Percentiles rank a stretch among this genome's conserved stretches.
phyloP scores from a whole-genome alignment of 305 asterid species.

The Fraxinus platypoda region DNA sequence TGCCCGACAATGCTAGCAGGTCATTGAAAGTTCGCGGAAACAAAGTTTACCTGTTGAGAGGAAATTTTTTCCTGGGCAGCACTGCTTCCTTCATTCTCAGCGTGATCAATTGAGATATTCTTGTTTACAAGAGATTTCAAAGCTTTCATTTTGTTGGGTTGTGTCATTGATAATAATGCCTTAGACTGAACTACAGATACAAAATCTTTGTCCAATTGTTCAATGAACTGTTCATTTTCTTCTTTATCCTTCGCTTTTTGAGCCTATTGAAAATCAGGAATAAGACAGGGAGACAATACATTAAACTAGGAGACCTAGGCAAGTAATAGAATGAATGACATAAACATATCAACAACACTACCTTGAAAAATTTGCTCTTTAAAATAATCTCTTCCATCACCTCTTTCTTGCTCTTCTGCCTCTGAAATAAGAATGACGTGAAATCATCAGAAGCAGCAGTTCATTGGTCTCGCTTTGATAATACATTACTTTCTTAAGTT shows the following conservation, averaged over 20 bases:
- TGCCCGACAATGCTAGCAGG: background rate
- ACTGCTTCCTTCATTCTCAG: conserved; percentile 40
- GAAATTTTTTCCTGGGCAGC: conserved; percentile 35
- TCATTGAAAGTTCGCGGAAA: background rate
- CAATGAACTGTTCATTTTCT: conserved; percentile 65
- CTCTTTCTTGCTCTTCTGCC: conserved; percentile 88
- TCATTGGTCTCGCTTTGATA: background rate
- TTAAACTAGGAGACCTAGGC: conserved; percentile 9
- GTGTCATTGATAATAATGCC: conserved; percentile 67
- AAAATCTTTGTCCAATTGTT: conserved; percentile 78
- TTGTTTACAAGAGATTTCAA: conserved; percentile 59
- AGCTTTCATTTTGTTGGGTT: conserved; percentile 76
- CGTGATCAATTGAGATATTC: conserved; percentile 39
- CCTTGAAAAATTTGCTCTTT: conserved; percentile 97
- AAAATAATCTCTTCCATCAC: conserved; percentile 81
- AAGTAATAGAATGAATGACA: conserved; percentile 10
- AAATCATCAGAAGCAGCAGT: conserved; percentile 27
- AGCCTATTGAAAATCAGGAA: conserved; percentile 49
- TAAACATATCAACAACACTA: conserved; percentile 26
- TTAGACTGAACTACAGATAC: conserved; percentile 69
- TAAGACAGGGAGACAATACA: conserved; percentile 10
- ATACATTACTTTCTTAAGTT: background rate
- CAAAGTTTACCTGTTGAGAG: conserved; percentile 42
- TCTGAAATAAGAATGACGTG: conserved; percentile 47
- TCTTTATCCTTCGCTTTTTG: conserved; percentile 95